A percentile compares a stretch with the other conserved stretches of the same genome.
Evolutionary conservation across 208 protist genomes (phyloP).

Genomic region (Leishmania lainsoni): DNA sequence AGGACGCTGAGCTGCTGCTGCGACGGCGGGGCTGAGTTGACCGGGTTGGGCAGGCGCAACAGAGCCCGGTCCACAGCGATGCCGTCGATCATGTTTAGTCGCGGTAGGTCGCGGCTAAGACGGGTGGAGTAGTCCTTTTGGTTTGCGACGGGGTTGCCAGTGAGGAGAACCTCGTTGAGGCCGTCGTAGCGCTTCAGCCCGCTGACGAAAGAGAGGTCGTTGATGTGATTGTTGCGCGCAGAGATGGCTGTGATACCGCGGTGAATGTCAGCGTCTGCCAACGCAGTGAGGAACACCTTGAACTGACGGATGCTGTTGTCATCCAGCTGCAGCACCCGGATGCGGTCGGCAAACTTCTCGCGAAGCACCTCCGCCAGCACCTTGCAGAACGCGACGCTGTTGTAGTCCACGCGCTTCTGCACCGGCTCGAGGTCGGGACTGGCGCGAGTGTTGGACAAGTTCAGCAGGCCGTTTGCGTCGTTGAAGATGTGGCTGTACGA

Average conservation of each 20-base stretch:
- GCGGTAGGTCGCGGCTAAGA: slow-evolving; percentile 49
- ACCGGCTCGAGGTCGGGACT: slow-evolving; percentile 60
- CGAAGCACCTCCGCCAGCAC: slow-evolving; percentile 70
- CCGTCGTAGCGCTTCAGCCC: slow-evolving; percentile 61
- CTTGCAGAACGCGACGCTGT: slow-evolving; percentile 80
- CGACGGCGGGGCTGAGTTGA: slow-evolving; percentile 39
- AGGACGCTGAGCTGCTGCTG: slow-evolving; percentile 36
- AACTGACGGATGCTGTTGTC: slow-evolving; percentile 75
- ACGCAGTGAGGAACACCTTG: slow-evolving; percentile 58
- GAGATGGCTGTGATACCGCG: slow-evolving; percentile 73
- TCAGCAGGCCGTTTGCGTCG: slow-evolving; percentile 52
- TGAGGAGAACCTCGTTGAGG: slow-evolving; percentile 72
- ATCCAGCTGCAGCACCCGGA: slow-evolving; percentile 66
- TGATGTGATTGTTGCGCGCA: slow-evolving; percentile 70
- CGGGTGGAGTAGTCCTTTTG: slow-evolving; percentile 49
- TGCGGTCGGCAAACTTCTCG: slow-evolving; percentile 53
- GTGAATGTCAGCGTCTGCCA: slow-evolving; percentile 67
- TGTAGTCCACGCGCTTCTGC: slow-evolving; percentile 82
- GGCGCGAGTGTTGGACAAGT: slow-evolving; percentile 60
- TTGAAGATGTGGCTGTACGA: slow-evolving; percentile 48
- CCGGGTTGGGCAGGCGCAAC: slow-evolving; percentile 73
- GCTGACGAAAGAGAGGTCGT: slow-evolving; percentile 54
- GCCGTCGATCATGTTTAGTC: slow-evolving; percentile 68
- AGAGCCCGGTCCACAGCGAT: slow-evolving; percentile 47
- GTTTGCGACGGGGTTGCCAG: slow-evolving; percentile 54